Conservation (phyloP, 2,329 filamentous ascomycete species). For the Botrytis cinerea region DNA sequence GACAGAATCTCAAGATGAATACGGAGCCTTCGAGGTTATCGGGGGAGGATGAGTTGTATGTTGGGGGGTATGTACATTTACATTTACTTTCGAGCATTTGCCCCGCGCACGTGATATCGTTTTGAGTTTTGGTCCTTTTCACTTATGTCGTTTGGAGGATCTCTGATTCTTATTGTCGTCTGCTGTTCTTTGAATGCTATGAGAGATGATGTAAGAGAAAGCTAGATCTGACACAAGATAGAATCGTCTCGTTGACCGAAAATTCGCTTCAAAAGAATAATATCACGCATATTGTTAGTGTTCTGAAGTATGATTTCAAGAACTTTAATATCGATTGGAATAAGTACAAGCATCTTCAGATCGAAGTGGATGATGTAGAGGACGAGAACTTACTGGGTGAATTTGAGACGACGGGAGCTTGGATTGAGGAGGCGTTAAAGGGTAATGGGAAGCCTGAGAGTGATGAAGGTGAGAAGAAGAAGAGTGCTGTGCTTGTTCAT, state of each 20-base stretch:
- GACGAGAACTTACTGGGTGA: conserved; percentile 84
- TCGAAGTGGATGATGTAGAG: conserved; percentile 88
- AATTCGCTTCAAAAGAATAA: conserved; percentile 68
- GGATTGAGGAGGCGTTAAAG: conserved; percentile 75
- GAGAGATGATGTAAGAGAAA: background rate
- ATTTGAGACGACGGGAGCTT: conserved; percentile 75
- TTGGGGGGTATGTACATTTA: conserved; percentile 66
- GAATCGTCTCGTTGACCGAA: conserved; percentile 73
- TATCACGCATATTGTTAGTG: conserved; percentile 90
- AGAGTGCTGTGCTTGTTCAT: conserved; percentile 66
- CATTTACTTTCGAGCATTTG: conserved; percentile 19
- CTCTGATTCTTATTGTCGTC: conserved; percentile 15
- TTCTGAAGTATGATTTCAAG: conserved; percentile 64
- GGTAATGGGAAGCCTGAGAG: conserved; percentile 51
- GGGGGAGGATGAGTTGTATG: conserved; percentile 70
- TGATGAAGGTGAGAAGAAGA: conserved; percentile 51
- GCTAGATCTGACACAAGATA: conserved; percentile 44
- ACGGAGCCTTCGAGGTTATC: conserved; percentile 67
- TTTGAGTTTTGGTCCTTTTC: conserved; percentile 42
- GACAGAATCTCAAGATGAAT: conserved; percentile 23
- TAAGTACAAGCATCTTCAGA: conserved; percentile 69
- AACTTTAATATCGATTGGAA: conserved; percentile 52
- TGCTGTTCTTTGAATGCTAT: background rate
- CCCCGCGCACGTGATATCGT: conserved; percentile 34
- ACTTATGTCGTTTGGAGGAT: background rate